These are phyloP conservation scores for Starmerella potacharoeniae DNA, from an alignment of 805 yeast genomes.

Conservation along the genomic window DNA sequence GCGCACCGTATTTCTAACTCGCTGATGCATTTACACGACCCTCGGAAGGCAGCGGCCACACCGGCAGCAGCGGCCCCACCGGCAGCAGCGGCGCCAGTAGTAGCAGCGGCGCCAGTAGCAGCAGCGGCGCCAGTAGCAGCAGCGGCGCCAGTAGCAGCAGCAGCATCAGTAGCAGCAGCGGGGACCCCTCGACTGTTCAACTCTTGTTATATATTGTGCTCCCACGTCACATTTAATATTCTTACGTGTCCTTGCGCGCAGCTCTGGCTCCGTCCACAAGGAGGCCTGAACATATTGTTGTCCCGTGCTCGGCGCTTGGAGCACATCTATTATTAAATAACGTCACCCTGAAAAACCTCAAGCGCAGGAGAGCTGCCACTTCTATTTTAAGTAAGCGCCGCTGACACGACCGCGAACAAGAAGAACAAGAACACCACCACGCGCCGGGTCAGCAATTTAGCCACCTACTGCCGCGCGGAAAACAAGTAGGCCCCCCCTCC, in stretches of 20 bases:
- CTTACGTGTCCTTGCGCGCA: background rate
- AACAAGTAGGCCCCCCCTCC: too few species aligned
- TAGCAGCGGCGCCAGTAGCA: background rate
- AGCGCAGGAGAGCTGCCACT: background rate
- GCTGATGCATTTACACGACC: too few species aligned
- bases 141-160: background rate
- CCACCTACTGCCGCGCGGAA: background rate
- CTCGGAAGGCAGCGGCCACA: too few species aligned
- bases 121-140: too few species aligned
- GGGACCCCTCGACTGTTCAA: background rate
- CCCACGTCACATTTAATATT: background rate
- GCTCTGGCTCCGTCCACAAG: too few species aligned
- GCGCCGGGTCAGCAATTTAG: background rate
- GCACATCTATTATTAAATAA: too few species aligned
- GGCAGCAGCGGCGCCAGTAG: too few species aligned
- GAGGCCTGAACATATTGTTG: too few species aligned
- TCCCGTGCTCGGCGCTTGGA: too few species aligned
- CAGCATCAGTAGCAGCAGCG: background rate
- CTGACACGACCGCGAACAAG: background rate
- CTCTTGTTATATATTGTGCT: constrained; percentile 1
- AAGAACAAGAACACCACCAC: background rate
- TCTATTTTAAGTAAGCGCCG: background rate
- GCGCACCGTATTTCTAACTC: too few species aligned
- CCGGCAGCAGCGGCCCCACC: too few species aligned
- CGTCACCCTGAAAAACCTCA: background rate